phyloP scores from a whole-genome alignment of 73 alveolate species.

The Symbiodinium natans region DNA sequence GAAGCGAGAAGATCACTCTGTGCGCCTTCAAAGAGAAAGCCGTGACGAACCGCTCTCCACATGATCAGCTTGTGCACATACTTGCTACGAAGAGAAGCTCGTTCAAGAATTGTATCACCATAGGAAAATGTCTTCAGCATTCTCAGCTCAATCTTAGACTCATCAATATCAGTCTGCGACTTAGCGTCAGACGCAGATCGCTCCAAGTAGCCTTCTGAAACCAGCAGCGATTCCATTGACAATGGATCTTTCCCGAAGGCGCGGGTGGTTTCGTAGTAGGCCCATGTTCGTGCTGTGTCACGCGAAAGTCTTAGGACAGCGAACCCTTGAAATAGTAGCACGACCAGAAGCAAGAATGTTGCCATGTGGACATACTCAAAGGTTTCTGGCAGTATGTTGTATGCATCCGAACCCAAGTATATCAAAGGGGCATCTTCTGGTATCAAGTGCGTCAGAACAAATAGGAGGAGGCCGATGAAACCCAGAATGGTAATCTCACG shows the following conservation, averaged over 20 bases:
- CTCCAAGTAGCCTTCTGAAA: conserved; percentile 29
- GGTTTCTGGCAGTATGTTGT: conserved; percentile 64
- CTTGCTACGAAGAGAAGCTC: conserved; percentile 36
- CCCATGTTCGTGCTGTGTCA: conserved; percentile 65
- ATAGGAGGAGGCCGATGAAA: conserved; percentile 50
- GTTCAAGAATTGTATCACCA: conserved; percentile 12
- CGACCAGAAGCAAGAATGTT: conserved; percentile 53
- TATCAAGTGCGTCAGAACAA: conserved; percentile 57
- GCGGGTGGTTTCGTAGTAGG: conserved; percentile 47
- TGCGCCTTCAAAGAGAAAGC: conserved; percentile 54
- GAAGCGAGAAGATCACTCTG: conserved; percentile 4
- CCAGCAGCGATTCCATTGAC: conserved; percentile 36
- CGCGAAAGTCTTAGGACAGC: conserved; percentile 50
- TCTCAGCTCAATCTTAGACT: conserved; percentile 28
- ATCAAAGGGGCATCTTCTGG: conserved; percentile 57
- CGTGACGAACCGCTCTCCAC: conserved; percentile 76
- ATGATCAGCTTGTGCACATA: conserved; percentile 27
- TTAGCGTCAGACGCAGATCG: background rate
- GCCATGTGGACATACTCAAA: conserved; percentile 82
- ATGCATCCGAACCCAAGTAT: conserved; percentile 15
- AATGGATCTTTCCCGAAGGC: conserved; percentile 21
- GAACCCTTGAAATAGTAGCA: conserved; percentile 63
- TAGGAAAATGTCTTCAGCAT: conserved; percentile 20
- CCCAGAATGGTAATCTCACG: conserved; percentile 69
- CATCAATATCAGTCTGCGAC: too few relatives aligned